phyloP scores from a whole-genome alignment of 306 rosid species.

The Vicia sativa region DNA sequence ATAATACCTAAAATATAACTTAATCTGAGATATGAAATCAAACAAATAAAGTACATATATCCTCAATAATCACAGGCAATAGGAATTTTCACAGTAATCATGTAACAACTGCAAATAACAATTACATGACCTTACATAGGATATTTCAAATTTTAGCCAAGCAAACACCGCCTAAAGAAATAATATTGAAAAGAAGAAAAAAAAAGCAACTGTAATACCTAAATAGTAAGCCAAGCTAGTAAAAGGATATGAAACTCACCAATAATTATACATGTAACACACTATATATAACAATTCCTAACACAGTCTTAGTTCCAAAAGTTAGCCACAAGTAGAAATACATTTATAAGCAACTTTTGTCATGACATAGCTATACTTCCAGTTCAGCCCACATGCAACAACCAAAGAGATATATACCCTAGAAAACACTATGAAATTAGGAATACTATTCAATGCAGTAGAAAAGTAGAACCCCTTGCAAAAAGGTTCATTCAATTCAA shows the following conservation, averaged over 20 bases:
- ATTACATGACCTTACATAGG: not conserved
- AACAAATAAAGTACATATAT: not conserved
- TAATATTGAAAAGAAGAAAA: not conserved
- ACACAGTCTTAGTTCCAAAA: not conserved
- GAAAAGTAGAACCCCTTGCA: too few species aligned
- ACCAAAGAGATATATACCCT: too few species aligned
- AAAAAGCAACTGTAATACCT: not conserved
- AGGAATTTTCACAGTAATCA: not conserved
- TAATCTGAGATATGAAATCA: conserved; percentile 24
- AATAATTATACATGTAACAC: not conserved
- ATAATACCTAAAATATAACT: not conserved
- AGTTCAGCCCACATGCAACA: too few species aligned
- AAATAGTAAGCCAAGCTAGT: not conserved
- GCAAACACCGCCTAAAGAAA: not conserved
- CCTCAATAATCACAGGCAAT: not conserved
- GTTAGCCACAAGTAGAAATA: not conserved
- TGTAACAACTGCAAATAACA: not conserved
- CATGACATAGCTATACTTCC: too few species aligned
- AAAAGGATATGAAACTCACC: not conserved
- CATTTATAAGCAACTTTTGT: too few species aligned
- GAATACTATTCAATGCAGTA: too few species aligned
- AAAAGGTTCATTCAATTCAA: not conserved
- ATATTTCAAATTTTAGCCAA: not conserved
- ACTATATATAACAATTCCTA: not conserved
- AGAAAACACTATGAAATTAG: not conserved